Base-by-base conservation (phyloP, 2,329 filamentous ascomycete genomes). In the Fusarium oligoseptatum region DNA sequence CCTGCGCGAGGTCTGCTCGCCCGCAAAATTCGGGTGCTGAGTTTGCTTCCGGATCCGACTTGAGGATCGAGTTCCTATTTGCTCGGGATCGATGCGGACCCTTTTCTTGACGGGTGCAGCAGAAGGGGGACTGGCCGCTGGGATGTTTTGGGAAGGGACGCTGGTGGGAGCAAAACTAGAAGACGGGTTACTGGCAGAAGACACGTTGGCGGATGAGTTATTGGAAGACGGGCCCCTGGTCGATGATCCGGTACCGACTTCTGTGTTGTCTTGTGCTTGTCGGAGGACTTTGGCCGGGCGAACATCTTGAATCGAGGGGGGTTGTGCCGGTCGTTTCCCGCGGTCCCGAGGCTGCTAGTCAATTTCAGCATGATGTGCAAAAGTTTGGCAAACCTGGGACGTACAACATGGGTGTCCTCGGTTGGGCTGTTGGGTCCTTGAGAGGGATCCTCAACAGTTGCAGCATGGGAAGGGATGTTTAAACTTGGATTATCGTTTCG, bases 281-380 rank as follows among this genome's bases (percentile, higher is more conserved):
- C 71, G 58, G 3, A 34, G 58, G 14, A 6, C n/a, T 67, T 73
- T 67, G 39, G 57, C 43, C 11, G 45, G 70, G 22, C 17, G 50
- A 11, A 20, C 41, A 20, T 20, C 36, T 12, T 50, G 29, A 17
- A 34, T 50, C 5, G 32, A 17, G 22, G 32, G 15, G 9, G 20
- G 3, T 7, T 17, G 32, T n/a, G n/a, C 45, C 14, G 60, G 66
- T 2, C 68, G 68, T n/a, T 69, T 71, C 1, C 45, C 56, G n/a
- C 48, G 48, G 5, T 43, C 17, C 10, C 57, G 50, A n/a, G 34
- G 22, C 66, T 73, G 9, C 8, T 24, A 3, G 6, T 8, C 0
- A 37, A 29, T 61, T 4, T 17, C n/a, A 15, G 17, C 3, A 39
- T 11, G 17, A 24, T 29, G 9, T 29, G 29, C 29, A 32, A 32